phyloP scores from a whole-genome alignment of 768 basidiomycete genomes.

The Boletus bicolor region DNA sequence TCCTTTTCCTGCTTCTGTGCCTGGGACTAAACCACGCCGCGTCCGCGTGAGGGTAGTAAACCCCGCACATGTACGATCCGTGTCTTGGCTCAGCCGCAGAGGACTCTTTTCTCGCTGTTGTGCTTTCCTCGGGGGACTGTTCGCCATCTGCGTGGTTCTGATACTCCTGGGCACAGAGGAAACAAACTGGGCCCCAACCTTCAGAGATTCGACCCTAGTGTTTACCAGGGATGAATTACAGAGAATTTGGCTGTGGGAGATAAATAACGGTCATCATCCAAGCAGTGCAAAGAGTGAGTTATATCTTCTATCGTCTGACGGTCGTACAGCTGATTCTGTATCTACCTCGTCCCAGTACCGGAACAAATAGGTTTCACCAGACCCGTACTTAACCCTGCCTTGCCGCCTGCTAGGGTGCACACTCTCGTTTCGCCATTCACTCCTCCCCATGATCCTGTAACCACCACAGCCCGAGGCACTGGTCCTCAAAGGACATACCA shows the following conservation, averaged over 20 bases:
- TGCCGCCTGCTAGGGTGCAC: conserved; percentile 48
- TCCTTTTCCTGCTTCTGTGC: conserved; percentile 55
- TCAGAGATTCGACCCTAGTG: conserved; percentile 64
- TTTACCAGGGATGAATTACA: conserved; percentile 70
- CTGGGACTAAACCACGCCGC: conserved; percentile 48
- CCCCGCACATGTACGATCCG: conserved; percentile 36
- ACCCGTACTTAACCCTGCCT: conserved; percentile 62
- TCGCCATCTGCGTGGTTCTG: conserved; percentile 44
- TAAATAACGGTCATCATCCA: conserved; percentile 86
- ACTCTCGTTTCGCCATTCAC: conserved; percentile 51
- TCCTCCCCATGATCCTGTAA: conserved; percentile 39
- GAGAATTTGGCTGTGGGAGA: conserved; percentile 92
- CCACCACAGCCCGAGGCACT: conserved; percentile 52
- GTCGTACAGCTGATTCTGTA: not conserved
- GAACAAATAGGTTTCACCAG: conserved; percentile 54
- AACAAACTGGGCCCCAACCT: conserved; percentile 37
- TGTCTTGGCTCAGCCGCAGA: conserved; percentile 49
- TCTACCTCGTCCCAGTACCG: conserved; percentile 46
- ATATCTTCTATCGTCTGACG: conserved; percentile 2
- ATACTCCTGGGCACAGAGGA: conserved; percentile 42
- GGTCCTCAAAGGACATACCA: conserved; percentile 73
- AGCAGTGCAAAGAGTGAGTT: conserved; percentile 63
- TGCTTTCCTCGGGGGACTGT: conserved; percentile 48
- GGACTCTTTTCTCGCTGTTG: conserved; percentile 53
- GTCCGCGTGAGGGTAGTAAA: conserved; percentile 60